phyloP scores from a whole-genome alignment of 140 eudicot species.

The Stevia rebaudiana region DNA sequence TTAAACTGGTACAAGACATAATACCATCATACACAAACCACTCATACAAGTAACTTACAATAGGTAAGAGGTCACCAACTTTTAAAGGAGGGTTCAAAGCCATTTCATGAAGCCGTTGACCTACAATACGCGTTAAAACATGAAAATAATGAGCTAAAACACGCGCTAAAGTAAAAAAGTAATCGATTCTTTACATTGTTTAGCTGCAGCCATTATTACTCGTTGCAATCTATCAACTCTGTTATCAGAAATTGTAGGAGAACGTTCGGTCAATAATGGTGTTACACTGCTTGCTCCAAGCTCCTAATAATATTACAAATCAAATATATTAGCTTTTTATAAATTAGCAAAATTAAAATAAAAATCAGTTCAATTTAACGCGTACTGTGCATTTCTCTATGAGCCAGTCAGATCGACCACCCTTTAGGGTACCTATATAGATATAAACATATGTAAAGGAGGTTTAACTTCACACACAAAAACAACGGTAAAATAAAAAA shows the following conservation, averaged over 20 bases:
- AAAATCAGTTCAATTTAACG: not conserved
- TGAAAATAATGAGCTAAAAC: slow-evolving; percentile 1
- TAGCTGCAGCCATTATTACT: slow-evolving; percentile 78
- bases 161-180: not conserved
- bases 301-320: slow-evolving; percentile 51
- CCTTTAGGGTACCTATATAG: slow-evolving; percentile 73
- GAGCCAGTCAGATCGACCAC: slow-evolving; percentile 98
- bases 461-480: not conserved
- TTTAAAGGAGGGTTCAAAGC: slow-evolving; percentile 63
- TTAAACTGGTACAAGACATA: not conserved
- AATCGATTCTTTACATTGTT: slow-evolving; percentile 56
- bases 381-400: slow-evolving; percentile 95
- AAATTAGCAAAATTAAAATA: not conserved
- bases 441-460: slow-evolving; percentile 10
- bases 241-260: slow-evolving; percentile 80
- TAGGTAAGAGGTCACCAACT: slow-evolving; percentile 48
- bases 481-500: slow-evolving; percentile 3
- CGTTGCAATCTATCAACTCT: slow-evolving; percentile 80
- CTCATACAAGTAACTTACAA: slow-evolving; percentile 45
- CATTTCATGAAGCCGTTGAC: slow-evolving; percentile 93
- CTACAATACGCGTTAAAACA: slow-evolving; percentile 30
- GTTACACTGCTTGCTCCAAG: slow-evolving; percentile 92
- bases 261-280: slow-evolving; percentile 76
- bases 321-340: slow-evolving; percentile 11
- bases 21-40: slow-evolving; percentile 16